Percentiles rank a stretch among this genome's conserved stretches.
Conservation (phyloP, 148 eudicot genomes). For the Dysphania ambrosioides region DNA sequence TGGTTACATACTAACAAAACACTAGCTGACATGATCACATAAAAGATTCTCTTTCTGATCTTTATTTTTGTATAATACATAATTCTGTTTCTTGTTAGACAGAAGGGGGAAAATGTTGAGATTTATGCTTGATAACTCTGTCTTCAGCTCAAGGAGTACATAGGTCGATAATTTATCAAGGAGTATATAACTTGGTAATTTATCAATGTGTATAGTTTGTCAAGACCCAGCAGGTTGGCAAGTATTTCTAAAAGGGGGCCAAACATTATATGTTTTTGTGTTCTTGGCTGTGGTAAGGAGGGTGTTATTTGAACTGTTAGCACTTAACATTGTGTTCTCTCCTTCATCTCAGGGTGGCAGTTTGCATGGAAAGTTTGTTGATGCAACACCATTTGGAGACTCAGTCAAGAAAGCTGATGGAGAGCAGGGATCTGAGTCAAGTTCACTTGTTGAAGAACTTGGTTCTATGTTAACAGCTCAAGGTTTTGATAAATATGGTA, state of each 20-base stretch:
- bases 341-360: conserved; percentile 60
- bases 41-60: background rate
- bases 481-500: conserved; percentile 77
- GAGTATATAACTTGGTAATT: too few species aligned
- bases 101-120: background rate
- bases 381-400: conserved; percentile 74
- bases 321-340: background rate
- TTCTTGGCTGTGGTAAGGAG: background rate
- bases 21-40: background rate
- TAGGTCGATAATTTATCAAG: too few species aligned
- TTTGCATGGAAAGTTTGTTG: conserved; percentile 70
- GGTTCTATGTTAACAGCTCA: conserved; percentile 56
- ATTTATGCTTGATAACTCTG: background rate
- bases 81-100: background rate
- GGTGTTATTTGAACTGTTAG: background rate
- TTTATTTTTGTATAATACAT: background rate
- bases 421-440: conserved; percentile 37
- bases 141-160: too few species aligned
- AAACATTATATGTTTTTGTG: background rate
- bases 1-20: background rate
- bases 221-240: too few species aligned
- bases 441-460: conserved; percentile 69
- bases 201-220: too few species aligned
- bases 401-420: conserved; percentile 36
- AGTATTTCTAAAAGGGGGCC: background rate